A percentile compares a stretch with the other conserved stretches of the same genome.
Evolutionary conservation across 441 rosid genomes (phyloP).

Genomic region (Cnidoscolus chayamansa): DNA sequence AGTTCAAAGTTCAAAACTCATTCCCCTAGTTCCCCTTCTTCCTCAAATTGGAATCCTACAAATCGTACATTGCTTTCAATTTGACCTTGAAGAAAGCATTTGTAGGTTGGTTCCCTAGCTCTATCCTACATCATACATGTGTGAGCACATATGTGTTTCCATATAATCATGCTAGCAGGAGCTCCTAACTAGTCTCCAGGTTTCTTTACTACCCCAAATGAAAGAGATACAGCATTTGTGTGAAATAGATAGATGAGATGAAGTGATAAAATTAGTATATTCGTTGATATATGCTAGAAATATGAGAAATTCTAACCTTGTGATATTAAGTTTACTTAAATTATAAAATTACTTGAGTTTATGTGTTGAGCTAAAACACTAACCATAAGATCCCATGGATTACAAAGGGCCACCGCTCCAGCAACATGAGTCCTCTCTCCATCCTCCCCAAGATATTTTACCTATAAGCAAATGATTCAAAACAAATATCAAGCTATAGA

Average conservation of each 20-base stretch:
- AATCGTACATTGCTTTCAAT: too few relatives aligned
- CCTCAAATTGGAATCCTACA: too few relatives aligned
- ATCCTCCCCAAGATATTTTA: slow-evolving; percentile 89
- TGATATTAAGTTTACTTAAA: background rate
- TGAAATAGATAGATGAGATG: background rate
- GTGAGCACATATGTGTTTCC: background rate
- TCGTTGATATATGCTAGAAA: background rate
- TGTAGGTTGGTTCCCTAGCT: too few relatives aligned
- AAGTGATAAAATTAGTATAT: background rate
- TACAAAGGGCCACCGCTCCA: slow-evolving; percentile 78
- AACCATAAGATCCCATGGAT: slow-evolving; percentile 95
- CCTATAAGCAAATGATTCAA: slow-evolving; percentile 44
- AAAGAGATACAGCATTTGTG: too few relatives aligned
- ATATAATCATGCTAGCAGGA: background rate
- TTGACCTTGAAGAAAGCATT: too few relatives aligned
- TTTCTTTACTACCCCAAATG: background rate
- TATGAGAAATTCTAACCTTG: background rate
- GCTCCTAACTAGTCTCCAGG: background rate
- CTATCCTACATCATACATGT: too few relatives aligned
- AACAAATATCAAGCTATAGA: slow-evolving; percentile 11
- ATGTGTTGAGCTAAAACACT: slow-evolving; percentile 22
- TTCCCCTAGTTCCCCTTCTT: too few relatives aligned
- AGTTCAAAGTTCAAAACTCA: too few relatives aligned
- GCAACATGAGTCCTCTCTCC: slow-evolving; percentile 60
- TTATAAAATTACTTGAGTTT: background rate